Evolutionary conservation across 306 rosid species (phyloP).

Genomic region (Carpinus viminea): DNA sequence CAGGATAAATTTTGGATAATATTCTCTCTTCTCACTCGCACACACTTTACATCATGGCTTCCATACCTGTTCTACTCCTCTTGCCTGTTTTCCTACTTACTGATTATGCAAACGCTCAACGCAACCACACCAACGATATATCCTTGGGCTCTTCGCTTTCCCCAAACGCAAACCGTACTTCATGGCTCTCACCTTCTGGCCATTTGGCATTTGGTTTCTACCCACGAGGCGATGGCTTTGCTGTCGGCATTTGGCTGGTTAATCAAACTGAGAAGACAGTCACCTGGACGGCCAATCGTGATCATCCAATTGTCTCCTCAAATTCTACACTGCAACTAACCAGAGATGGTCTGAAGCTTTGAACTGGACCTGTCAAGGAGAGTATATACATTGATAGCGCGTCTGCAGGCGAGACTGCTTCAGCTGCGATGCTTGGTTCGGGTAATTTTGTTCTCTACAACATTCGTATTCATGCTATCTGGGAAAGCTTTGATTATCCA

Average conservation of each 20-base stretch:
- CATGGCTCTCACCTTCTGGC: background rate
- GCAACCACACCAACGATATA: background rate
- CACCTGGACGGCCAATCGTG: background rate
- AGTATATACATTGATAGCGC: background rate
- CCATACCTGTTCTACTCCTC: background rate
- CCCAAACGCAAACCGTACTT: background rate
- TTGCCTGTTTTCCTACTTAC: background rate
- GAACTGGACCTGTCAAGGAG: too few relatives aligned
- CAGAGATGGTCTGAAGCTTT: background rate
- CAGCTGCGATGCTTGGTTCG: background rate
- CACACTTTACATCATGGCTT: background rate
- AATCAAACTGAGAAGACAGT: background rate
- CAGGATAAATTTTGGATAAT: too few relatives aligned
- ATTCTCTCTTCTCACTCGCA: too few relatives aligned
- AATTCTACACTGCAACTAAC: background rate
- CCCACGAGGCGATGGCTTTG: background rate
- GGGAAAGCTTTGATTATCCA: background rate
- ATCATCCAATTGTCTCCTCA: background rate
- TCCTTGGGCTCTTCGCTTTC: background rate
- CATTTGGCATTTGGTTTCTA: background rate
- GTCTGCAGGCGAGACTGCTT: background rate
- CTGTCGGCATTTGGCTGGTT: background rate
- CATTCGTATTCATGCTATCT: background rate
- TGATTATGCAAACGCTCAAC: background rate
- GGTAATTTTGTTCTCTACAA: conserved; percentile 9